Base-by-base conservation (phyloP, 305 asterid species). In the Solanum hybrid region DNA sequence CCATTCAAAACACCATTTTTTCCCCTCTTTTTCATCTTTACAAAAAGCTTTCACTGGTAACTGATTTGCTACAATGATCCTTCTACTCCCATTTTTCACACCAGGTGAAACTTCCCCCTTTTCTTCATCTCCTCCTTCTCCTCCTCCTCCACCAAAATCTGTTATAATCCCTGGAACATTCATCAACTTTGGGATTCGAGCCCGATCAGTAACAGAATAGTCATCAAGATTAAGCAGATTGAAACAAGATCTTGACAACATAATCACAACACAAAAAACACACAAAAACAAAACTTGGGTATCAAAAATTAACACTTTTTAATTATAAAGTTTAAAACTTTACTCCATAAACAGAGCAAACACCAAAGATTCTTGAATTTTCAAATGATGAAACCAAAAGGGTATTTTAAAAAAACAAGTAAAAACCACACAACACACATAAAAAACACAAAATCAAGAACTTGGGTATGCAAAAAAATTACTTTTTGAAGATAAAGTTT, bases 191-290 rank as follows among this genome's bases (percentile, higher is more conserved):
- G 98, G 99, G 66, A 95, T 91, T 69, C 98, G 91, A 31, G 95
- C 91, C 77, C 94, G 95, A 93, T 95, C 98, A 80, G 75, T 82
- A n/a, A 85, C 87, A 64, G 94, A 89, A 90, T 92, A 95, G 88
- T 95, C 99, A 73, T 96, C 98, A 14, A 95, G 94, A 88, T 94
- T 95, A 71, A 95, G 77, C 15, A 95, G 94, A 94, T 95, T 96
- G 89, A 95, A 94, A 89, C 92, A 96, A 91, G 99, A 96, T 94
- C 97, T 94, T 35, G 99, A 96, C 91, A 96, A 90, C 99, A 96
- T 96, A 89, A 66, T 87, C 85, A 66, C 40, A 90, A 77, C 45
- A 88, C 71, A 35, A 13, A 88, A 45, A 51, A 78, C 86, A 37
- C 42, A 29, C 32, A 80, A 86, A 78, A 73, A 42, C 22, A 15